Evolutionary conservation across 257 asterid species (phyloP).

Genomic region (Vinca minor): DNA sequence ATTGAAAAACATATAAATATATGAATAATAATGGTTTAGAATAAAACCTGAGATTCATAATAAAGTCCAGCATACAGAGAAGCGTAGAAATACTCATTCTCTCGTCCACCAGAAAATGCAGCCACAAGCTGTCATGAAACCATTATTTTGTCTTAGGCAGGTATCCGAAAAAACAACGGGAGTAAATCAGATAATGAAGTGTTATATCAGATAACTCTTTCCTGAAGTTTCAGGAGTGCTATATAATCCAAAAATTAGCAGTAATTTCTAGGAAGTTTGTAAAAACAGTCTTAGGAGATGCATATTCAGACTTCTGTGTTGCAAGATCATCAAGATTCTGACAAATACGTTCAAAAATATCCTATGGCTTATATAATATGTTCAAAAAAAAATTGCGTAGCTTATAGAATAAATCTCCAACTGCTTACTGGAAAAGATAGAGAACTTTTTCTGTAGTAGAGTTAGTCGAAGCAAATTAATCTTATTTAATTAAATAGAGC

Average conservation of each 20-base stretch:
- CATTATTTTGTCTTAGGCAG: conserved; percentile 6
- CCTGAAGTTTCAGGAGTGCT: not conserved
- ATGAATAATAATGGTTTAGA: conserved; percentile 1
- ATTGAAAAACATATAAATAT: not conserved
- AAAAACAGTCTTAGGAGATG: not conserved
- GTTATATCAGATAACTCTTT: not conserved
- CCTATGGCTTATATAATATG: too few species aligned
- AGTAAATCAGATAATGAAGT: not conserved
- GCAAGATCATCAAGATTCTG: not conserved
- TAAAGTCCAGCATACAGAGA: conserved; percentile 80
- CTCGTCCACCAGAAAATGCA: conserved; percentile 53
- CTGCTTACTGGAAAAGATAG: not conserved
- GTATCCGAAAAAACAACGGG: not conserved
- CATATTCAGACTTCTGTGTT: not conserved
- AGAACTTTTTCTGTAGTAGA: not conserved
- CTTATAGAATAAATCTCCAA: not conserved
- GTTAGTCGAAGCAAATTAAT: not conserved
- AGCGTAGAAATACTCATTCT: conserved; percentile 65
- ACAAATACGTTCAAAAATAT: not conserved
- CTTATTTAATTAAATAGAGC: not conserved
- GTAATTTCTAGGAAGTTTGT: not conserved
- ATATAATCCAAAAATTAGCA: not conserved
- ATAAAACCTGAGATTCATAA: conserved; percentile 73
- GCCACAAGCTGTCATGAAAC: conserved; percentile 50
- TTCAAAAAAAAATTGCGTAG: too few species aligned